Evolutionary conservation across 129 eudicot genomes (phyloP), one percentile per base, ranked within the genome.

Genomic region (Artemisia tridentata): DNA sequence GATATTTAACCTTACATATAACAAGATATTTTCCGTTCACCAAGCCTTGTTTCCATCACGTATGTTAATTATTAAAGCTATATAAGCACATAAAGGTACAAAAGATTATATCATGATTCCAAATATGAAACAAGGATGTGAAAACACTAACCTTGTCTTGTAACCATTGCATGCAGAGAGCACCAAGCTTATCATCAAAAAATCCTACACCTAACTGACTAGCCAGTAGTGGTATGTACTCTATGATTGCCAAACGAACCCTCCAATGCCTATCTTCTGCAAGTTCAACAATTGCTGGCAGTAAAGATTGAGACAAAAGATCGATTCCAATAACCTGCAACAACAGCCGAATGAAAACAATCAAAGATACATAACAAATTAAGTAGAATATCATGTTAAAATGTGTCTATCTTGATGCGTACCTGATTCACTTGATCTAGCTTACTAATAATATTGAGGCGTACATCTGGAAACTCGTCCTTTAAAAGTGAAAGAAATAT

Each of bases 221-320:
- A 69, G 99, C 97, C 85, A 95, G 81, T 38, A 95, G 66, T 31
- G 99, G 99, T 56, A 95, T 95, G 81, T 95, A 95, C 76, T 95
- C 99, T 13, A 95, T 95, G 66, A 95, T 90, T 72, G 99, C 99
- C 65, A 95, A 93, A 14, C 99, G 91, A 19, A 95, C 99, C 82
- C 99, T 79, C 99, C 99, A 95, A 81, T 95, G 99, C 70, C 99
- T 88, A 69, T 95, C 99, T 75, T 95, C 99, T n/a, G 99, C 99
- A 75, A 95, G 96, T 89, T 95, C 99, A 47, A 95, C 99, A 16
- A 95, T 95, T 23, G 99, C 99, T 25, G 99, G 99, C 49, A 95
- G 59, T 55, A 95, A 68, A 67, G 99, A 95, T 72, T 90, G 99
- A 23, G 99, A 95, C 72, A 95, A 71, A 7, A 95, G 84, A 84